These are phyloP conservation scores for Phoma sp. DNA, from an alignment of 2,329 filamentous ascomycete genomes.

Conservation along the genomic window DNA sequence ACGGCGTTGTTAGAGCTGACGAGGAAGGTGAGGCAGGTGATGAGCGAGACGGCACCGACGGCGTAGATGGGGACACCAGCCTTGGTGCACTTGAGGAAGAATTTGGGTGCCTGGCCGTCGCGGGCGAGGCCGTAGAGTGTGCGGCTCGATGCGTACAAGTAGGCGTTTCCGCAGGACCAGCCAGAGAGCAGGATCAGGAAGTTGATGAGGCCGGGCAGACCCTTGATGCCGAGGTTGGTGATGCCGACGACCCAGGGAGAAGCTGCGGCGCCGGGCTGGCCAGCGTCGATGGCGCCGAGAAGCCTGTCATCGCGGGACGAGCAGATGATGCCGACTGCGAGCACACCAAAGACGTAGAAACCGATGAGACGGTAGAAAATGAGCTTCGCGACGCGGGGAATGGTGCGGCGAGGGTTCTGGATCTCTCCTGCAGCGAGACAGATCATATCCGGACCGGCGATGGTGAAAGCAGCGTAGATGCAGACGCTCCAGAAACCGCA, in stretches of 20 bases:
- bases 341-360: constrained; percentile 65
- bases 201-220: constrained; percentile 72
- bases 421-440: constrained; percentile 63
- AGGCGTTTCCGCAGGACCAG: constrained; percentile 64
- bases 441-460: constrained; percentile 54
- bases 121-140: constrained; percentile 64
- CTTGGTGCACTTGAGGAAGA: constrained; percentile 67
- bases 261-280: constrained; percentile 62
- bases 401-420: constrained; percentile 63
- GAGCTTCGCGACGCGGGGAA: constrained; percentile 65
- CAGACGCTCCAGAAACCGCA: constrained; percentile 50
- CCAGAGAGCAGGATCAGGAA: constrained; percentile 72
- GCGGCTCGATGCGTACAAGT: constrained; percentile 61
- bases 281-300: constrained; percentile 55
- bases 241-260: constrained; percentile 60
- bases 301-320: constrained; percentile 57
- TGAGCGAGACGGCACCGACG: constrained; percentile 53
- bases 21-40: constrained; percentile 58
- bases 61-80: constrained; percentile 64
- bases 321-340: constrained; percentile 68
- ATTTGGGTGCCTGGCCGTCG: constrained; percentile 69
- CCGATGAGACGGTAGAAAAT: constrained; percentile 69
- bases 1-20: constrained; percentile 53
- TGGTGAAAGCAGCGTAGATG: constrained; percentile 62
- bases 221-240: constrained; percentile 59